Base-by-base conservation (phyloP, 2,329 filamentous ascomycete genomes). In the Colletotrichum lini region DNA sequence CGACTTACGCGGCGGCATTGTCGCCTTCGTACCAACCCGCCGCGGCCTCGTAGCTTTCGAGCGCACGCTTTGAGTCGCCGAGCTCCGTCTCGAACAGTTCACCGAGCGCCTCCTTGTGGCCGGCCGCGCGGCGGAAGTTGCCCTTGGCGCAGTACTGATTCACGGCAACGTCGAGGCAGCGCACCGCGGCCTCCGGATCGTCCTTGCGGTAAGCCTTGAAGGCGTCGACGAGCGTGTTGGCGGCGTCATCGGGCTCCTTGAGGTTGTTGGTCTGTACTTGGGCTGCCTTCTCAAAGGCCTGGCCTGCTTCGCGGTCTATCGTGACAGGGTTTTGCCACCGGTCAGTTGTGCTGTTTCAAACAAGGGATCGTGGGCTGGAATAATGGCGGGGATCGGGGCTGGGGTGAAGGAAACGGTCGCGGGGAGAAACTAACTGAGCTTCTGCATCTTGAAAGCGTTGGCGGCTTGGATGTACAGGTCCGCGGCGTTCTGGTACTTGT, bases 181-280 rank as follows among this genome's bases (percentile, higher is more conserved):
- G 87, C 53, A 93, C 94, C 18, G 95, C 96, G 77, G 96, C 92
- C 79, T 94, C 88, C 23, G 95, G 95, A 77, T 94, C 91, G 64
- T 93, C 91, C 83, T 95, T 97, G 77, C 92, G 90, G 85, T 98
- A 98, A 72, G 94, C 93, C 86, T 98, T 98, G 89, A 95, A 98
- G 63, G 96, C 96, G 81, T 98, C 95, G 78, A 92, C 90, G 72
- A 95, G 86, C 58, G 93, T 92, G 83, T 97, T 97, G 74, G 96
- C 95, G 58, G 95, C 94, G 80, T 98, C 96, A 80, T 97, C 94
- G 52, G 93, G 94, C 79, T 98, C 95, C 79, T 95, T 97, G 61
- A 98, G 89, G 77, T 95, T 92, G 75, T 91, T 88, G 60, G 85
- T 89, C 81, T 97, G 94, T 71, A 98, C 91, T 53, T 88, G 82